Evolutionary conservation across 202 grass and related monocot species (phyloP), one percentile per base, ranked within the genome.

Genomic region (Miscanthus sacchariflorus): DNA sequence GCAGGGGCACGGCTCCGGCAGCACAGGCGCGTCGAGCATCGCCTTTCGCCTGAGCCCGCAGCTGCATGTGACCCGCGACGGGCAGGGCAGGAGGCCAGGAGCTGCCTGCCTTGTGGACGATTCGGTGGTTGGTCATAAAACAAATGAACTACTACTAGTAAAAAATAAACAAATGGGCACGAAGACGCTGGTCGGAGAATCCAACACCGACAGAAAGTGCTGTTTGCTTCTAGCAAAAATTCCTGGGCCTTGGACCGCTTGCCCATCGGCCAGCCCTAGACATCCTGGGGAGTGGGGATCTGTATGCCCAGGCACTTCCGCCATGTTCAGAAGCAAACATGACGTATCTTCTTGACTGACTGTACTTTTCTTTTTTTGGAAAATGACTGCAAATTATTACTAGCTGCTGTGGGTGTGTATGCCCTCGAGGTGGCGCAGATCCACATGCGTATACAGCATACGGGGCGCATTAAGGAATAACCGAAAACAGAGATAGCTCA

Each of bases 391-490:
- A 86, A 54, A 21, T 48, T 82, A 88, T 81, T 72, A 38, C 36
- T 38, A 15, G n/a, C 24, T 78, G 35, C n/a, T 72, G 66, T 67
- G 65, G 14, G 6, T 44, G 42, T 42, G 76, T 43, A 56, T 77
- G 49, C 1, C 49, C 77, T 19, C 61, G 19, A 24, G 14, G 52
- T 82, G 44, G 86, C 13, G 52, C 78, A 89, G 49, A 64, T 25
- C 72, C 77, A 78, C n/a, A 24, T 40, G 15, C 45, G 78, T 79
- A 86, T 78, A 89, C 83, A 89, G 68, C 72, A 83, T 13, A 15
- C 4, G 33, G 36, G 23, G 27, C 50, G 82, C 49, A 3, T 12
- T 17, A 70, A 76, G 61, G 48, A 77, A 87, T 33, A 24, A 56
- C 15, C 6, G 1, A 43, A 27, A 90, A 74, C 9, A 17, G 25